phyloP scores from a whole-genome alignment of 192 early-diverging fungal genomes.

The Phlyctochytrium planicorne region DNA sequence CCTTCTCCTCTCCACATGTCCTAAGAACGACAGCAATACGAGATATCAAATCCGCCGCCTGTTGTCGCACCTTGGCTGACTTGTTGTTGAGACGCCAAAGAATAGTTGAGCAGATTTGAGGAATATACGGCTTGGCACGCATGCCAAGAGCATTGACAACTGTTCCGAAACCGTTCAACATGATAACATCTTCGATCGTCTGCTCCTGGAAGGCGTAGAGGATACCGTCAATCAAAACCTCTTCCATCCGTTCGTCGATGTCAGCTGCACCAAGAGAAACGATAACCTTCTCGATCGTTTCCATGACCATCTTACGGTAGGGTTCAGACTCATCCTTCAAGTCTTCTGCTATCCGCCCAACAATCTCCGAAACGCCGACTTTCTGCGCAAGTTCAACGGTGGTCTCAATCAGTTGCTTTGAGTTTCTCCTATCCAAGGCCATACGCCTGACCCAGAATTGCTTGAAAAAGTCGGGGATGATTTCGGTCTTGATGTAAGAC shows the following conservation, averaged over 20 bases:
- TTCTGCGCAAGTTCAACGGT: conserved; percentile 93
- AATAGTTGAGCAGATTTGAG: conserved; percentile 91
- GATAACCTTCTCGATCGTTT: conserved; percentile 85
- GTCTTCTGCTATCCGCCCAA: conserved; percentile 81
- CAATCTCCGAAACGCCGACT: conserved; percentile 90
- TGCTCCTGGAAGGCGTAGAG: conserved; percentile 99
- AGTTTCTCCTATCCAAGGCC: conserved; percentile 93
- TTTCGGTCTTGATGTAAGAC: conserved; percentile 82
- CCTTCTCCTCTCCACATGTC: conserved; percentile 90
- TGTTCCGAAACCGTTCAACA: conserved; percentile 95
- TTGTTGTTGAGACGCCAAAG: conserved; percentile 98
- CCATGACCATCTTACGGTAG: conserved; percentile 97
- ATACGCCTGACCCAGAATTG: conserved; percentile 98
- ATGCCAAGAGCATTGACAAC: conserved; percentile 88
- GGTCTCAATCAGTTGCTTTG: conserved; percentile 90
- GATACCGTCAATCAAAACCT: conserved; percentile 94
- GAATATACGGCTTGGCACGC: conserved; percentile 89
- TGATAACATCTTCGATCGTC: conserved; percentile 84
- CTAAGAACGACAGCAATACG: conserved; percentile 93
- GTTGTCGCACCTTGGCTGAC: conserved; percentile 91
- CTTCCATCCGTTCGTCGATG: conserved; percentile 87
- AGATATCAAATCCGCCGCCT: conserved; percentile 95
- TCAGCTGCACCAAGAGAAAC: conserved; percentile 81
- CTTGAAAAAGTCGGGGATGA: conserved; percentile 92
- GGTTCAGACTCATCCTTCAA: conserved; percentile 94